Base-by-base conservation (phyloP, 2,329 filamentous ascomycete genomes). In the Phaeosphaeriaceae sp. region DNA sequence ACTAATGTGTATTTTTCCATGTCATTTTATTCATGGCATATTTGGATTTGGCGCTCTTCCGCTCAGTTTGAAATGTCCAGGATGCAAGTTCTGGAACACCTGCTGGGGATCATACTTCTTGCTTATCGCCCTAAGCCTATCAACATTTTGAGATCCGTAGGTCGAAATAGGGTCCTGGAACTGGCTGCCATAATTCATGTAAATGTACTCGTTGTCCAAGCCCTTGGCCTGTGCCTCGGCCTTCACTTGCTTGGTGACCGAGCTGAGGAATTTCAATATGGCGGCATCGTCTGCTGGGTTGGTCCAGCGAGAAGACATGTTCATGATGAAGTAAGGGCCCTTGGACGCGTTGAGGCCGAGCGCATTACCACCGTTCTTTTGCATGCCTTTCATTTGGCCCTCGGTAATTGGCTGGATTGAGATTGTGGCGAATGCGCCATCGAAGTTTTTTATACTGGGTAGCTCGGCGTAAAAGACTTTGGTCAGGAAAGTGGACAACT, bases 111-210 rank as follows among this genome's bases (percentile, higher is more conserved):
- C 77, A 48, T 76, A 77, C 46, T 66, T 69, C 28, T 46, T 54
- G 8, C 68, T 67, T 3, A 77, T 61, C 11, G 50, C 48, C 43
- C 58, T 55, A 48, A 79, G 50, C n/a, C 57, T 63, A 35, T 58
- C 46, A 33, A 66, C 45, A 45, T 74, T 79, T 4, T 49, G 54
- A 16, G 52, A 32, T 1, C 77, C 77, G 36, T 61, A 59, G 5
- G 43, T 61, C 16, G 60, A 56, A 30, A 79, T 61, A 4, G 74
- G 67, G 51, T 76, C 69, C 58, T 79, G 74, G 49, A 66, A 72
- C 54, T 66, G 63, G 42, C 67, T 70, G 12, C 76, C 77, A 48
- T 80, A 78, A 57, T 79, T 79, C 68, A 77, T 73, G 58, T 78
- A 79, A 18, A 60, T 55, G 42, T 49, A 52, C 20, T 53, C 48